Conservation (phyloP, 108 stramenopile genomes). For the Bacterosira constricta region DNA sequence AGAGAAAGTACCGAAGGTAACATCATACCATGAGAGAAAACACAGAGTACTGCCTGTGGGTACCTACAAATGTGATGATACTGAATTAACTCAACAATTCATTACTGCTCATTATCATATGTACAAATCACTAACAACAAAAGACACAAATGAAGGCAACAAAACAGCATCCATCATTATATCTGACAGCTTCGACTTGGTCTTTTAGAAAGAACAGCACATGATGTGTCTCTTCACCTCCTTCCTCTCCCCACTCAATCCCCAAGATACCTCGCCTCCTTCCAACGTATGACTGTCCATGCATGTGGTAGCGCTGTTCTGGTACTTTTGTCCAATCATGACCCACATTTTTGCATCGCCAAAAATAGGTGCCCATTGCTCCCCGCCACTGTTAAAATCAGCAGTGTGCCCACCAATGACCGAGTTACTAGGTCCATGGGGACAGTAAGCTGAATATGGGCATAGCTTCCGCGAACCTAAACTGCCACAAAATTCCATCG, state of each 20-base stretch:
- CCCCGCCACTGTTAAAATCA: background rate
- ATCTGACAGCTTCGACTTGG: too few species aligned
- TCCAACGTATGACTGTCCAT: conserved; percentile 25
- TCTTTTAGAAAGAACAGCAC: conserved; percentile 19
- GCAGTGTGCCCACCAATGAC: background rate
- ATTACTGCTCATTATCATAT: too few species aligned
- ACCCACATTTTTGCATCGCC: conserved; percentile 29
- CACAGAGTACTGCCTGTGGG: too few species aligned
- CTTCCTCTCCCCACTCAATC: conserved; percentile 3
- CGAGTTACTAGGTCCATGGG: background rate
- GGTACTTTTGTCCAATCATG: conserved; percentile 34
- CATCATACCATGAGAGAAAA: too few species aligned
- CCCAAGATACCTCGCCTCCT: conserved; percentile 15
- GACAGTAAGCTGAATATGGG: background rate
- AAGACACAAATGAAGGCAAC: too few species aligned
- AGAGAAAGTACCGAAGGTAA: too few species aligned
- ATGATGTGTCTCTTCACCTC: conserved; percentile 29
- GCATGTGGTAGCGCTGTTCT: conserved; percentile 39
- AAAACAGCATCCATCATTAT: too few species aligned
- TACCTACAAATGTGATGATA: too few species aligned
- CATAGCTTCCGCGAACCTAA: background rate
- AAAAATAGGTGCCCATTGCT: background rate
- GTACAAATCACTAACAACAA: too few species aligned
- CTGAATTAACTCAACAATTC: too few species aligned
- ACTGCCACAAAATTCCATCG: background rate